Base-by-base conservation (phyloP, 352 stramenopile species). In the Globisporangium yorkense region DNA sequence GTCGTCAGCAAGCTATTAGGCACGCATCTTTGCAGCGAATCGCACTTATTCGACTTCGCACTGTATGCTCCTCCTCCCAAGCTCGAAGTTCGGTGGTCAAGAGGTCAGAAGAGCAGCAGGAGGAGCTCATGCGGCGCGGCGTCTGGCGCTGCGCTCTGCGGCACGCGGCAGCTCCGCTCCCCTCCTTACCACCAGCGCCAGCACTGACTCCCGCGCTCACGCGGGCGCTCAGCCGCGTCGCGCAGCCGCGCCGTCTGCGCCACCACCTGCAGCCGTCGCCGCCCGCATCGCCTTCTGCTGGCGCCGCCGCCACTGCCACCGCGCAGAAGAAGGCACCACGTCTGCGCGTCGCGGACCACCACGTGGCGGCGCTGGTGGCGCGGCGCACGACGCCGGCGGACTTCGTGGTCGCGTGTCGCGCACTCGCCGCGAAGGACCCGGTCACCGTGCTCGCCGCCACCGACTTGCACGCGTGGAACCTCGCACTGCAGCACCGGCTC, bases 401-500 rank as follows among this genome's bases (percentile, higher is more conserved):
- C 10, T 80, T 88, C 43, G 65, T 73, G 8, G 52, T 56, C 7
- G 53, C 71, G 5, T 87, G 75, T 37, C 62, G 62, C 0, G 53
- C 70, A 41, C 61, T 92, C 18, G 58, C 55, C 3, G 47, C 13
- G 21, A 76, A 74, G 52, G 71, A 84, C 40, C 62, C 82, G 37
- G 74, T 77, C 20, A 31, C 51, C 18, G 55, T 89, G 24, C 51
- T 89, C 45, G 70, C 77, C 0, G 58, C 47, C 8, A 88, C 79
- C 0, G 77, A 89, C 48, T 59, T 66, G 33, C 63, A 58, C n/a
- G 70, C 41, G 5, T 92, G 81, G 81, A 87, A 80, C 54, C 41
- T 87, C 18, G 81, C 74, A 41, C 64, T 92, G 47, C 72, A 75
- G 64, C 71, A 72, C 49, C 73, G 81, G 13, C 60, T 92, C n/a